Conservation (phyloP, 805 yeast species). For the Myxozyma nipponensis region DNA sequence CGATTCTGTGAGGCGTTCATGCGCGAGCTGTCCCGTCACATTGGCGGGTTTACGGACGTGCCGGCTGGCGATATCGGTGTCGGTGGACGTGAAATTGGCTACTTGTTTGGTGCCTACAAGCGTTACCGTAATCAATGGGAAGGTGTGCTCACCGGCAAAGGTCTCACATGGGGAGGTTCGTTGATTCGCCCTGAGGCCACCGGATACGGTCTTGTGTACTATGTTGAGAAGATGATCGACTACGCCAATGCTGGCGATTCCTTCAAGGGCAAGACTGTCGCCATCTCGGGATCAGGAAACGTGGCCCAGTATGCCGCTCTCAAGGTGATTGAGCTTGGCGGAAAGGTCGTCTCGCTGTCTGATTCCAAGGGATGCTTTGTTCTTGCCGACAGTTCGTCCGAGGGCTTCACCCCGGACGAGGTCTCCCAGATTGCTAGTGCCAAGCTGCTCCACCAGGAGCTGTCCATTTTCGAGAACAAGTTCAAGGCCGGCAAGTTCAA, state of each 20-base stretch:
- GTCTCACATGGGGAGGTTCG: slow-evolving; percentile 98
- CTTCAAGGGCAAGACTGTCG: slow-evolving; percentile 89
- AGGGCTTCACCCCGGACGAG: slow-evolving; percentile 83
- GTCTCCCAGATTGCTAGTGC: slow-evolving; percentile 74
- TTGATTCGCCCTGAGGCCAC: slow-evolving; percentile 99
- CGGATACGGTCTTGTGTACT: slow-evolving; percentile 95
- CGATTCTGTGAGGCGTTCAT: slow-evolving; percentile 94
- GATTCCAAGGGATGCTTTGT: slow-evolving; percentile 92
- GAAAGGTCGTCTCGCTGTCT: slow-evolving; percentile 86
- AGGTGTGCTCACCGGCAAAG: slow-evolving; percentile 98
- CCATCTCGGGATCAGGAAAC: slow-evolving; percentile 97
- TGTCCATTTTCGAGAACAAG: slow-evolving; percentile 34
- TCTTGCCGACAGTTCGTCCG: slow-evolving; percentile 44
- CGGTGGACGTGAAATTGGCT: slow-evolving; percentile 95
- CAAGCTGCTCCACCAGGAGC: slow-evolving; percentile 64
- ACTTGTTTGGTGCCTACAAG: slow-evolving; percentile 95
- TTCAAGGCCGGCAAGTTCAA: slow-evolving; percentile 44
- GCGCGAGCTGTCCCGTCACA: slow-evolving; percentile 92
- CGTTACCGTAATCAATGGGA: slow-evolving; percentile 85
- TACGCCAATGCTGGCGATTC: slow-evolving; percentile 70
- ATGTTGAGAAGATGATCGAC: slow-evolving; percentile 96
- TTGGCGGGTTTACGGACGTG: slow-evolving; percentile 95
- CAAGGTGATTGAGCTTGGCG: slow-evolving; percentile 95
- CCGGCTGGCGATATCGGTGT: slow-evolving; percentile 99
- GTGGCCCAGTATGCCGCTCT: slow-evolving; percentile 99